phyloP scores from a whole-genome alignment of 1,284 basidiomycete species.

The Puccinia novopanici region DNA sequence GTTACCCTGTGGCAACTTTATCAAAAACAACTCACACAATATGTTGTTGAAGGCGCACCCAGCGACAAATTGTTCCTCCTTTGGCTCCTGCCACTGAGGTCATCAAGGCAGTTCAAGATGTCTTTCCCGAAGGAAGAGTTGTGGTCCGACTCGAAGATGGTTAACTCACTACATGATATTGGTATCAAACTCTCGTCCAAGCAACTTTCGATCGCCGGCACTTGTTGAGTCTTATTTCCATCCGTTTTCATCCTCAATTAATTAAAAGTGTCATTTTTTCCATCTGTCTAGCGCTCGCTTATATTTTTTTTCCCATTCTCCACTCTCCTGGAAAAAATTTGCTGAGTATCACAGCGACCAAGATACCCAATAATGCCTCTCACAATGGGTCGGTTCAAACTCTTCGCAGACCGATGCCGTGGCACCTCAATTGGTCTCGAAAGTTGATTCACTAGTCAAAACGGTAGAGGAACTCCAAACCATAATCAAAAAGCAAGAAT shows the following conservation, averaged over 20 bases:
- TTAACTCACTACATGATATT: constrained; percentile 50
- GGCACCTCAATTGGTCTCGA: constrained; percentile 36
- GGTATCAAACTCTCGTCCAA: constrained; percentile 45
- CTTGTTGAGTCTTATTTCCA: constrained; percentile 43
- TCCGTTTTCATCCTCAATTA: background rate
- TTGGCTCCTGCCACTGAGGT: constrained; percentile 50
- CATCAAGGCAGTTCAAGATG: constrained; percentile 51
- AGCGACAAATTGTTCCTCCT: constrained; percentile 41
- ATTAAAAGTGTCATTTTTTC: background rate
- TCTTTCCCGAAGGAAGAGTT: constrained; percentile 49
- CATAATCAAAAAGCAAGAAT: constrained; percentile 47
- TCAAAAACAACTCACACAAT: constrained; percentile 49
- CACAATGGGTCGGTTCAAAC: constrained; percentile 23
- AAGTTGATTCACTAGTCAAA: constrained; percentile 42
- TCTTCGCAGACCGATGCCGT: constrained; percentile 29
- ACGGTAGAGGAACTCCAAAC: constrained; percentile 49
- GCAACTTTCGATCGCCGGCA: constrained; percentile 33
- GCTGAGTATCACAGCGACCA: constrained; percentile 40
- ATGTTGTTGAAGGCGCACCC: constrained; percentile 28
- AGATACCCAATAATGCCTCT: constrained; percentile 23
- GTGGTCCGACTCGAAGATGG: constrained; percentile 46
- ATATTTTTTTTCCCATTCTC: background rate
- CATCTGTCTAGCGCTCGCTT: background rate
- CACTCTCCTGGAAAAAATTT: constrained; percentile 21
- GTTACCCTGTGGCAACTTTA: constrained; percentile 50